phyloP scores from a whole-genome alignment of 306 rosid species.

The Cucumis hystrix region DNA sequence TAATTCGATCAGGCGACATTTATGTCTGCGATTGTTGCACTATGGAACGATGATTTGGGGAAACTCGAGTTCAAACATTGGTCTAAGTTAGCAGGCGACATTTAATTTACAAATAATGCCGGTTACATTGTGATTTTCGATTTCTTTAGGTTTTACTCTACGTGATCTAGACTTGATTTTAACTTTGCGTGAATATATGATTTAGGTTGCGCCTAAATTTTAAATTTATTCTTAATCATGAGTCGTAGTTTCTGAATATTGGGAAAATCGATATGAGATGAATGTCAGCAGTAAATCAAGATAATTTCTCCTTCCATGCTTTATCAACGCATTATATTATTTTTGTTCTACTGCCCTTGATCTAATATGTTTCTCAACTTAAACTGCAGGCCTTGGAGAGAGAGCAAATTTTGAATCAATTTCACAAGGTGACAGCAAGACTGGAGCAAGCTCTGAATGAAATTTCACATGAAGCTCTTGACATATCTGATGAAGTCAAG shows the following conservation, averaged over 20 bases:
- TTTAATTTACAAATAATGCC: neutral
- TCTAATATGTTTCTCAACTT: neutral
- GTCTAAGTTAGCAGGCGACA: neutral
- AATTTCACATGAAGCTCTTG: slow-evolving; percentile 60
- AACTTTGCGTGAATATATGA: neutral
- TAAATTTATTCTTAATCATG: neutral
- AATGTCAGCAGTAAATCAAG: neutral
- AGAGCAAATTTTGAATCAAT: slow-evolving; percentile 53
- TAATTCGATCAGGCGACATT: neutral
- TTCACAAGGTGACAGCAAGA: slow-evolving; percentile 47
- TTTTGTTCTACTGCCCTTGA: neutral
- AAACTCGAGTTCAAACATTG: neutral
- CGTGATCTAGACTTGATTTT: neutral
- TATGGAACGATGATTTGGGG: neutral
- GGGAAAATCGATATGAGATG: neutral
- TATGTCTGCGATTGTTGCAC: neutral
- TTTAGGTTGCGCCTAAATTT: neutral
- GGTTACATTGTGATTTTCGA: neutral
- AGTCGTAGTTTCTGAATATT: neutral
- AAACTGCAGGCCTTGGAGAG: slow-evolving; percentile 66
- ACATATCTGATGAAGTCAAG: slow-evolving; percentile 92
- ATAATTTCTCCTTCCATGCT: neutral
- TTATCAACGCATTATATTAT: neutral
- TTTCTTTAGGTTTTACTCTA: neutral
- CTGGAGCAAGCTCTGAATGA: slow-evolving; percentile 63